Percentiles rank a stretch among this genome's conserved stretches.
Evolutionary conservation across 164 flowering plant species (phyloP).

Genomic region (Dillenia turbinata): DNA sequence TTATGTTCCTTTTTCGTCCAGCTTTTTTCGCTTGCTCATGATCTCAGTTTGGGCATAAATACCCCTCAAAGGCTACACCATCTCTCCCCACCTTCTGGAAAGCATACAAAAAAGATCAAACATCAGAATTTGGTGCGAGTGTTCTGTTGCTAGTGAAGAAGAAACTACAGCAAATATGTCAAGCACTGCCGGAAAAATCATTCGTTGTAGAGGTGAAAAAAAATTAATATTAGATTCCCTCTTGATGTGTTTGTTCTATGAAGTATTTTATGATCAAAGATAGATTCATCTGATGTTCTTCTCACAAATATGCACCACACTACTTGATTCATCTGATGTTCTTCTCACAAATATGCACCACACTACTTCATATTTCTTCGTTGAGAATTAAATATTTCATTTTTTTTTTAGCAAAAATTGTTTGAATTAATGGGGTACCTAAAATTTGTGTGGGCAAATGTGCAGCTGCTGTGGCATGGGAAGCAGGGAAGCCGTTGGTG

Average conservation of each 20-base stretch:
- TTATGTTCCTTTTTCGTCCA: no score
- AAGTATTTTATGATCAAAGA: neutral
- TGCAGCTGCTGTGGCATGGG: slow-evolving; percentile 63
- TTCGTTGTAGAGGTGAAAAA: slow-evolving; percentile 26
- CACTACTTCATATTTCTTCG: neutral
- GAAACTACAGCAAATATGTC: no score
- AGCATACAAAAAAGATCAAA: no score
- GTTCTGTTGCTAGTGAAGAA: no score
- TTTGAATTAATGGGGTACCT: no score
- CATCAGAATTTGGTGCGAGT: no score
- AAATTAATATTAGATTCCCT: neutral
- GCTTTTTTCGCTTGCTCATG: no score
- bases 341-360: neutral
- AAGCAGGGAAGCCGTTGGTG: slow-evolving; percentile 57
- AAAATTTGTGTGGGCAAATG: no score
- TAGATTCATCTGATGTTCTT: neutral
- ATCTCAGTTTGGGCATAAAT: no score
- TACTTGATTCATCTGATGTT: neutral
- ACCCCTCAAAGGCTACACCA: no score
- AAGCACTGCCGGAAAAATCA: slow-evolving; percentile 19
- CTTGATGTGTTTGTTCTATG: neutral
- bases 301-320: no score
- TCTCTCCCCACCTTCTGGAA: no score
- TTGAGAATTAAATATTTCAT: slow-evolving; percentile 13
- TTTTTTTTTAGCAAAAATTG: neutral